These are phyloP conservation scores for Amanita jacksonii DNA, from an alignment of 768 basidiomycete species.

Conservation along the genomic window DNA sequence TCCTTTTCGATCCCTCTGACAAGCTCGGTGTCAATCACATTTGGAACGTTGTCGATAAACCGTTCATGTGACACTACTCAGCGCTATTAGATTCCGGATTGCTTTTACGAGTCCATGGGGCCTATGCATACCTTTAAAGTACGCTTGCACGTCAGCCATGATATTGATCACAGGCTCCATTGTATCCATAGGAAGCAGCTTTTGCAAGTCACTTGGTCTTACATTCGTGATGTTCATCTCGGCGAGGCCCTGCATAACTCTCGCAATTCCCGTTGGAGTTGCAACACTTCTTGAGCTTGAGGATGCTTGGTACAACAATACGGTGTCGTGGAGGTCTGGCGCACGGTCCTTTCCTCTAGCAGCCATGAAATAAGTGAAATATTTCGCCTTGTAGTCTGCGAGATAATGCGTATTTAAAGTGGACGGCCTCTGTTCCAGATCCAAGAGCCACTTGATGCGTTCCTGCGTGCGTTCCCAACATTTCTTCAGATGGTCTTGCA, in stretches of 20 bases:
- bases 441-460: constrained; percentile 34
- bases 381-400: constrained; percentile 34
- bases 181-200: constrained; percentile 33
- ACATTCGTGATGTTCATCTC: constrained; percentile 24
- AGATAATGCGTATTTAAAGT: constrained; percentile 43
- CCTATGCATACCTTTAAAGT: constrained; percentile 45
- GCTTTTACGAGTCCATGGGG: no score
- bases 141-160: constrained; percentile 55
- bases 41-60: constrained; percentile 46
- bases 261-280: constrained; percentile 20
- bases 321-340: constrained; percentile 12
- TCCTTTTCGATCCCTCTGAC: constrained; percentile 40
- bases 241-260: constrained; percentile 21
- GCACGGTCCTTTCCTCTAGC: constrained; percentile 17
- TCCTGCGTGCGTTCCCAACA: neutral
- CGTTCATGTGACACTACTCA: constrained; percentile 41
- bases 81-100: no score
- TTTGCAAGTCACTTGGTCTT: constrained; percentile 28
- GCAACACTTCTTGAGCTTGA: no score
- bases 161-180: constrained; percentile 41
- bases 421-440: constrained; percentile 33
- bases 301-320: no score
- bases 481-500: constrained; percentile 1
- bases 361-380: constrained; percentile 31
- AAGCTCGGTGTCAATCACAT: constrained; percentile 46